A percentile compares a stretch with the other conserved stretches of the same genome.
Conservation (phyloP, 306 rosid species). For the Vigna trinervia region DNA sequence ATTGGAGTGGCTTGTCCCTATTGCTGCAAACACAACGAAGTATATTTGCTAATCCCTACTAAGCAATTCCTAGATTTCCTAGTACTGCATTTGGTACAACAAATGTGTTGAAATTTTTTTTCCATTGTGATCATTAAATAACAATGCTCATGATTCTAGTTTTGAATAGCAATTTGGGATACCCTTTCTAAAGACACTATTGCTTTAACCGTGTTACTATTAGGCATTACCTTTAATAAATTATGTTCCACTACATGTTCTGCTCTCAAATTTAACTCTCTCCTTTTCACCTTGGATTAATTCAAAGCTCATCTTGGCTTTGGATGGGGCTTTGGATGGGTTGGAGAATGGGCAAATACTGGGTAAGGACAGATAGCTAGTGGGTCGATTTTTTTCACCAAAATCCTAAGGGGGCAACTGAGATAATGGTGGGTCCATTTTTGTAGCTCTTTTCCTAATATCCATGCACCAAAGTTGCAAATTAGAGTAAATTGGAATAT, state of each 20-base stretch:
- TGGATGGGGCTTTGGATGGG: slow-evolving; percentile 82
- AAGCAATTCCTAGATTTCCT: slow-evolving; percentile 4
- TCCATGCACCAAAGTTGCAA: no score
- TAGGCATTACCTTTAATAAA: neutral
- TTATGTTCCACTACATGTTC: slow-evolving; percentile 6
- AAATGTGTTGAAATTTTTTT: slow-evolving; percentile 30
- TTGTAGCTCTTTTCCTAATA: no score
- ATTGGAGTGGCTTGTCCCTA: slow-evolving; percentile 94
- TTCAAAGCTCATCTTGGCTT: slow-evolving; percentile 81
- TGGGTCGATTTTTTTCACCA: no score
- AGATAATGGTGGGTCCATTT: no score
- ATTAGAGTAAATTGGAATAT: no score
- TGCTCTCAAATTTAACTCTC: slow-evolving; percentile 38
- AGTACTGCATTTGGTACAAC: slow-evolving; percentile 37
- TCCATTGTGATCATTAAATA: slow-evolving; percentile 16
- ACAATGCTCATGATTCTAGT: neutral
- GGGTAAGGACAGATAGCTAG: slow-evolving; percentile 65
- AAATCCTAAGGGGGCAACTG: no score
- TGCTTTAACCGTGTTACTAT: slow-evolving; percentile 10
- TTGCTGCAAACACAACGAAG: slow-evolving; percentile 92
- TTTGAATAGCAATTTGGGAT: slow-evolving; percentile 17
- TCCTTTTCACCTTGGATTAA: slow-evolving; percentile 38
- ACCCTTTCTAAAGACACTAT: neutral
- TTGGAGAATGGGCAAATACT: slow-evolving; percentile 99
- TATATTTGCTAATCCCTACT: slow-evolving; percentile 50